Evolutionary conservation across 176 grass and related monocot genomes (phyloP).

Genomic region (Carex littledalei): DNA sequence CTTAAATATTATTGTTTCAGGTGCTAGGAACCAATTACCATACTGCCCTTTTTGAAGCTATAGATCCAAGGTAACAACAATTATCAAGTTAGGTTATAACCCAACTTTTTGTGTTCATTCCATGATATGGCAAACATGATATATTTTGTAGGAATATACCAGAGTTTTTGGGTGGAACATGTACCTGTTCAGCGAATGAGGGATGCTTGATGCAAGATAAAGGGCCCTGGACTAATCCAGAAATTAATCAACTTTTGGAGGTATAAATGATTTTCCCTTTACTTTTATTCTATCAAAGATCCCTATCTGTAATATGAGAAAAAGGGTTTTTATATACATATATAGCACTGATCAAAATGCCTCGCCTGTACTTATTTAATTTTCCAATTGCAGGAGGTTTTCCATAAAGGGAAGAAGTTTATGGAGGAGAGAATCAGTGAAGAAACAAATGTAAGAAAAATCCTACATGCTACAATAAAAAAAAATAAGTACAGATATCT

Average conservation of each 20-base stretch:
- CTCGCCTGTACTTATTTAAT: not conserved
- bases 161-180: slow-evolving; percentile 70
- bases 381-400: slow-evolving; percentile 35
- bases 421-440: not conserved
- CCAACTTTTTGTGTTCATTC: not conserved
- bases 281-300: slow-evolving; percentile 18
- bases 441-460: not conserved
- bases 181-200: slow-evolving; percentile 56
- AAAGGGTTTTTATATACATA: not conserved
- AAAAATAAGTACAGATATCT: not conserved
- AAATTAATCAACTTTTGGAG: slow-evolving; percentile 49
- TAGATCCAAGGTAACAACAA: slow-evolving; percentile 69
- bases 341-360: not conserved
- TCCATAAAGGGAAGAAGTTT: slow-evolving; percentile 37
- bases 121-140: slow-evolving; percentile 23
- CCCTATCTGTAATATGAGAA: not conserved
- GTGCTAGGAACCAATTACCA: slow-evolving; percentile 71
- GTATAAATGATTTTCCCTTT: slow-evolving; percentile 39
- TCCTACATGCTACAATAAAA: too few relatives aligned
- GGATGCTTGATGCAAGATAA: slow-evolving; percentile 86
- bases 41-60: slow-evolving; percentile 51
- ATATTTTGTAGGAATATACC: slow-evolving; percentile 75
- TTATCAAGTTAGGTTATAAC: not conserved
- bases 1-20: slow-evolving; percentile 30
- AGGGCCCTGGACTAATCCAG: slow-evolving; percentile 67